Evolutionary conservation across 495 filamentous ascomycete species (phyloP).

Genomic region (Penicillium canescens): DNA sequence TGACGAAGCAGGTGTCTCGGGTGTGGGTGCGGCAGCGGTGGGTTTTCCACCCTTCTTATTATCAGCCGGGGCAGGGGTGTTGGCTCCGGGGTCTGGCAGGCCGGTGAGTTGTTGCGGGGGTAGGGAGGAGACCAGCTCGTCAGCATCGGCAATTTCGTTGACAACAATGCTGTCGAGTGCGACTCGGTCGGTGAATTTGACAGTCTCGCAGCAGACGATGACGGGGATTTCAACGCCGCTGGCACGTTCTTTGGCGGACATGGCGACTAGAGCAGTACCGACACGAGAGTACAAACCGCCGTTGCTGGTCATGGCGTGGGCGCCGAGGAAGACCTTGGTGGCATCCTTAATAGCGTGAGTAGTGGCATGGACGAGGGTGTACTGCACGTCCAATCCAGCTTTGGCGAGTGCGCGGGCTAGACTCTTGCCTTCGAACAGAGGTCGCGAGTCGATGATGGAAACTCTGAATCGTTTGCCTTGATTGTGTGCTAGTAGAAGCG

Average conservation of each 20-base stretch:
- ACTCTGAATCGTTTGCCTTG: slow-evolving; percentile 76
- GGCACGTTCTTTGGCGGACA: slow-evolving; percentile 71
- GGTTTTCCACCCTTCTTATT: slow-evolving; percentile 40
- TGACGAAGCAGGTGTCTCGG: slow-evolving; percentile 24
- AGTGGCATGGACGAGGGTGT: slow-evolving; percentile 75
- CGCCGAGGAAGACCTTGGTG: slow-evolving; percentile 82
- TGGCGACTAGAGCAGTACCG: slow-evolving; percentile 86
- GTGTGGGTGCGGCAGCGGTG: slow-evolving; percentile 15
- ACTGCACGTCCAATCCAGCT: slow-evolving; percentile 73
- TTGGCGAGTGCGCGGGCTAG: slow-evolving; percentile 66
- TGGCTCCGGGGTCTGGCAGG: slow-evolving; percentile 30
- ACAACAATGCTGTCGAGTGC: slow-evolving; percentile 87
- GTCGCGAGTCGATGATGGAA: slow-evolving; percentile 79
- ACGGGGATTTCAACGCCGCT: slow-evolving; percentile 67
- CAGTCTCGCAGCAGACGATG: slow-evolving; percentile 87
- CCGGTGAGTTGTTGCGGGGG: slow-evolving; percentile 39
- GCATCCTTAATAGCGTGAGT: slow-evolving; percentile 70
- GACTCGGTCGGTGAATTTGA: slow-evolving; percentile 93
- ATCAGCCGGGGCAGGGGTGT: slow-evolving; percentile 26
- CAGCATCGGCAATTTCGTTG: slow-evolving; percentile 81
- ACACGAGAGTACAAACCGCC: slow-evolving; percentile 83
- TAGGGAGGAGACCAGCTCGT: slow-evolving; percentile 53
- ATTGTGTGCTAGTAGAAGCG: slow-evolving; percentile 69
- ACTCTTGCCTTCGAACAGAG: slow-evolving; percentile 77
- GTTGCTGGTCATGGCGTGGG: slow-evolving; percentile 88